Evolutionary conservation across 129 eudicot genomes (phyloP).

Genomic region (Flaveria sonorensis): DNA sequence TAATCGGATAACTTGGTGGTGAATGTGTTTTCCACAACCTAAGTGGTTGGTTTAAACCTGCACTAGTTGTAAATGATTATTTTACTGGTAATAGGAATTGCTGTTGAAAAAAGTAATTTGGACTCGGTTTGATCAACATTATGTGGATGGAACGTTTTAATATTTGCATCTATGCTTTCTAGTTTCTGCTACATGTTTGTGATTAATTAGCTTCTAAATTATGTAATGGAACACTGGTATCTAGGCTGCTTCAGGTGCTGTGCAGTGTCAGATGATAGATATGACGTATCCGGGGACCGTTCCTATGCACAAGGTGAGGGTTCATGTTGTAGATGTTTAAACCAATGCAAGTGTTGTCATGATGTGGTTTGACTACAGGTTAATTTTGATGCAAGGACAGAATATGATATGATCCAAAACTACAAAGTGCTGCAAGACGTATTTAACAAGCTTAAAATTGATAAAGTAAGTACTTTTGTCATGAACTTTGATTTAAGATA

Average conservation of each 20-base stretch:
- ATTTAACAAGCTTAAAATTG: slow-evolving; percentile 82
- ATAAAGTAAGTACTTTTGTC: slow-evolving; percentile 50
- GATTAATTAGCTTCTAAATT: slow-evolving; percentile 20
- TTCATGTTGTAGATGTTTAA: neutral
- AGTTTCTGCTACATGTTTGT: neutral
- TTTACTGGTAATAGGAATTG: too few species aligned
- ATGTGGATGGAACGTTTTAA: neutral
- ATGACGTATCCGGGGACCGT: slow-evolving; percentile 82
- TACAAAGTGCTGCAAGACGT: slow-evolving; percentile 96
- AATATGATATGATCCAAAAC: slow-evolving; percentile 96
- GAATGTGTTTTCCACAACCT: too few species aligned
- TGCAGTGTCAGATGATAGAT: slow-evolving; percentile 96
- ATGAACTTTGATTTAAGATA: neutral
- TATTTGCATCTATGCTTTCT: neutral
- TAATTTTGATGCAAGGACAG: slow-evolving; percentile 84
- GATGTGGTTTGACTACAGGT: slow-evolving; percentile 52
- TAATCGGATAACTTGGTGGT: too few species aligned
- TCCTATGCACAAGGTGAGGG: slow-evolving; percentile 89
- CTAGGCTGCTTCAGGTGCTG: slow-evolving; percentile 98
- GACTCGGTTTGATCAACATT: too few species aligned
- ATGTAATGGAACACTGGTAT: slow-evolving; percentile 1
- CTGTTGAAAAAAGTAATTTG: too few species aligned
- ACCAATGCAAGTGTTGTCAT: slow-evolving; percentile 2
- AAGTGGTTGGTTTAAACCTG: too few species aligned
- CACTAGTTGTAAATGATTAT: too few species aligned